A percentile compares a stretch with the other conserved stretches of the same genome.
phyloP scores from a whole-genome alignment of 495 filamentous ascomycete genomes.

The Aspergillus incahuasiensis region DNA sequence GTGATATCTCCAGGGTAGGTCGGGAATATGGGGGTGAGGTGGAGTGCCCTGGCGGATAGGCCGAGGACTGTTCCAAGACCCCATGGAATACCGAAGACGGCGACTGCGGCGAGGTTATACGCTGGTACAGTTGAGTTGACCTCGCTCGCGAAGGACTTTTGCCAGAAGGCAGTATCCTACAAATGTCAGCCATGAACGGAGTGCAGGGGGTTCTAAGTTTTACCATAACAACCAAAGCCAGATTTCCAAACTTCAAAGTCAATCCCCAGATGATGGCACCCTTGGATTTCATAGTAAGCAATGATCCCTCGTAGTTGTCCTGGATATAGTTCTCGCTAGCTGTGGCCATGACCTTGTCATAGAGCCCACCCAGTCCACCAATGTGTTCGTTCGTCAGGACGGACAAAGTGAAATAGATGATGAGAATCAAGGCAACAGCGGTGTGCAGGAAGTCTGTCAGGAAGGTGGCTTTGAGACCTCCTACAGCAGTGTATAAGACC shows the following conservation, averaged over 20 bases:
- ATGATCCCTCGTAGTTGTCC: constrained; percentile 44
- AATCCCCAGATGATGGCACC: constrained; percentile 47
- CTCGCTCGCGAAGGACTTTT: constrained; percentile 45
- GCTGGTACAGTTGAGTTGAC: constrained; percentile 39
- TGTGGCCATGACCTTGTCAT: constrained; percentile 32
- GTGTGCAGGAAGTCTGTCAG: constrained; percentile 39
- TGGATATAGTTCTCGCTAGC: constrained; percentile 35
- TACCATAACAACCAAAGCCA: constrained; percentile 50
- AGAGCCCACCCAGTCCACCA: constrained; percentile 32
- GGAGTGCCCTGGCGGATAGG: constrained; percentile 42
- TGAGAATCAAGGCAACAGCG: constrained; percentile 33
- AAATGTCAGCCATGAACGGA: not conserved
- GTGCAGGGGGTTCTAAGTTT: not conserved
- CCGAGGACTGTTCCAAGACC: constrained; percentile 47
- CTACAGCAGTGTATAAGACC: constrained; percentile 37
- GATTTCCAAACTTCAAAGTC: constrained; percentile 44
- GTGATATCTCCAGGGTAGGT: constrained; percentile 47
- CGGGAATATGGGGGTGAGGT: constrained; percentile 44
- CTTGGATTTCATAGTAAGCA: constrained; percentile 49
- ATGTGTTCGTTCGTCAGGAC: constrained; percentile 30
- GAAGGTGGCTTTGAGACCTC: constrained; percentile 40
- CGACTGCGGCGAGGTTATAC: constrained; percentile 41
- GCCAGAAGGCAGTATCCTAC: constrained; percentile 52
- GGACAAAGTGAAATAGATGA: constrained; percentile 36
- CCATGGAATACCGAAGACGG: constrained; percentile 48